phyloP scores from a whole-genome alignment of 1,284 basidiomycete species.

The Spongispora temasekensis region DNA sequence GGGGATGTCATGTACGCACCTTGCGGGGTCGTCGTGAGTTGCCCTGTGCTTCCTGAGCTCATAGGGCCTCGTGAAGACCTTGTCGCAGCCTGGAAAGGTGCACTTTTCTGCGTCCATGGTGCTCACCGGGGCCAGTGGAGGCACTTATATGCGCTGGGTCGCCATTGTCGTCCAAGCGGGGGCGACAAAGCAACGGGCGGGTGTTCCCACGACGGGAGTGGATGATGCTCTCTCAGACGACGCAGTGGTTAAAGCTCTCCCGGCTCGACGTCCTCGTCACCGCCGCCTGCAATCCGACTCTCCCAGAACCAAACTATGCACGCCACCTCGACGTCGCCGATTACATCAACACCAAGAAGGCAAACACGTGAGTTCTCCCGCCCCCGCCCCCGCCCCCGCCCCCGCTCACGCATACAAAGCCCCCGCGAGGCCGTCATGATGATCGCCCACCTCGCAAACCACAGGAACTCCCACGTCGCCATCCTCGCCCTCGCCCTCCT shows the following conservation, averaged over 20 bases:
- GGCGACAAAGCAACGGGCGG: constrained; percentile 14
- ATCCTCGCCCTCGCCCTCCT: constrained; percentile 84
- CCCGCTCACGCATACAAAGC: constrained; percentile 38
- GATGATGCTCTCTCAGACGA: constrained; percentile 27
- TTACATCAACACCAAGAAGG: constrained; percentile 93
- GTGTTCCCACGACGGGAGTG: constrained; percentile 14
- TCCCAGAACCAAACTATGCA: constrained; percentile 89
- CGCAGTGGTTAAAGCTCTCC: constrained; percentile 49
- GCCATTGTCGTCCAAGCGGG: neutral
- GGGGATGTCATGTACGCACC: constrained; percentile 8
- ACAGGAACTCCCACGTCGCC: constrained; percentile 88
- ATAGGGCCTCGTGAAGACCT: constrained; percentile 17
- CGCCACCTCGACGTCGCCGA: constrained; percentile 94
- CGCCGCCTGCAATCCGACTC: constrained; percentile 86
- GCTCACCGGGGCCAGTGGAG: no score
- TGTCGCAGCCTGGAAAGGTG: constrained; percentile 13
- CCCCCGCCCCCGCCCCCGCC: neutral
- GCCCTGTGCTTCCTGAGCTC: constrained; percentile 27
- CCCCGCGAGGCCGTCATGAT: constrained; percentile 89
- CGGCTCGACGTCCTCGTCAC: constrained; percentile 72
- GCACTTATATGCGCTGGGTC: no score
- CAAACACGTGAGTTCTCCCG: constrained; percentile 75
- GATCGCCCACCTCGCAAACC: constrained; percentile 81
- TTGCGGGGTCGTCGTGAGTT: constrained; percentile 12
- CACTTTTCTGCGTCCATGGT: no score